These are phyloP conservation scores for Thelonectria olida DNA, from an alignment of 2,329 filamentous ascomycete species.

Conservation along the genomic window DNA sequence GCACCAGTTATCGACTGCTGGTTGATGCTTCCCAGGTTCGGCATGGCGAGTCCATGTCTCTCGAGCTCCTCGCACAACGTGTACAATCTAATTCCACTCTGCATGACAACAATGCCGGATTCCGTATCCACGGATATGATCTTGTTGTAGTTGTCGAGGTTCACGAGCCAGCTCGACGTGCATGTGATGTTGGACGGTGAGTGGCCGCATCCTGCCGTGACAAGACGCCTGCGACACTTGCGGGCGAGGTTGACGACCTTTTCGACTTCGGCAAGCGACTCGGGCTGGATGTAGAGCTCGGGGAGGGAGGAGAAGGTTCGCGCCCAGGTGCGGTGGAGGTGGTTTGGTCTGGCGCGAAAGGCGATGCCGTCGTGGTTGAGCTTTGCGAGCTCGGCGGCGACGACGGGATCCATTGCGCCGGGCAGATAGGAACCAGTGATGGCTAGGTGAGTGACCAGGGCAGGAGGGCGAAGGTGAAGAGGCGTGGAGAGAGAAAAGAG, in stretches of 20 bases:
- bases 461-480: neutral
- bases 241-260: conserved; percentile 84
- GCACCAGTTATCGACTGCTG: conserved; percentile 92
- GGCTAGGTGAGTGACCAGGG: neutral
- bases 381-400: conserved; percentile 45
- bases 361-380: conserved; percentile 59
- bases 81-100: conserved; percentile 88
- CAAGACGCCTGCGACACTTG: conserved; percentile 80
- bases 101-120: conserved; percentile 75
- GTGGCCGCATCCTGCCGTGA: conserved; percentile 89
- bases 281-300: conserved; percentile 89
- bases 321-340: conserved; percentile 93
- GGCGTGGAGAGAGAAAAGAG: neutral
- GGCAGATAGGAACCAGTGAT: conserved; percentile 17
- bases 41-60: conserved; percentile 81
- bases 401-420: conserved; percentile 49
- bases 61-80: conserved; percentile 79
- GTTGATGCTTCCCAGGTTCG: conserved; percentile 94
- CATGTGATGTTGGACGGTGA: conserved; percentile 93
- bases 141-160: conserved; percentile 83
- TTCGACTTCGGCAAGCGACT: conserved; percentile 81
- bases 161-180: conserved; percentile 93
- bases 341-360: conserved; percentile 77
- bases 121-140: conserved; percentile 75
- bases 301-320: conserved; percentile 89